Conservation (phyloP, 495 filamentous ascomycete species). For the Filosporella fistucella region DNA sequence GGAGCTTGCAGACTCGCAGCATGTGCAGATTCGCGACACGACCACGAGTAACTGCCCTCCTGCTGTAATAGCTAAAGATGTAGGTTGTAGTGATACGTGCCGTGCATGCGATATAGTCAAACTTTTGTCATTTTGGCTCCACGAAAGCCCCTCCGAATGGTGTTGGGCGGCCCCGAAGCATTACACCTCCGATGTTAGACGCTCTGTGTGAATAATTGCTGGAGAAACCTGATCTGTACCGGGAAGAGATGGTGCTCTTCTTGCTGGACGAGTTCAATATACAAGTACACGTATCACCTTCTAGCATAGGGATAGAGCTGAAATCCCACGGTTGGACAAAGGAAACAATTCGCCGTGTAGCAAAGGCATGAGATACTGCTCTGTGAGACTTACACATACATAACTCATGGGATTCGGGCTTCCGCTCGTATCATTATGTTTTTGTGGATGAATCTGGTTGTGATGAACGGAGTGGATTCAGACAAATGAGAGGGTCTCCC, state of each 20-base stretch:
- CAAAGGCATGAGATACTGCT: conserved; percentile 29
- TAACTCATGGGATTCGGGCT: conserved; percentile 29
- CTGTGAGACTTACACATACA: conserved; percentile 32
- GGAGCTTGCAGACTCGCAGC: conserved; percentile 18
- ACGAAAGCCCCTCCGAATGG: conserved; percentile 18
- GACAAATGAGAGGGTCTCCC: conserved; percentile 30
- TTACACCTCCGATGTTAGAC: conserved; percentile 20
- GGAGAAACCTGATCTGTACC: conserved; percentile 30
- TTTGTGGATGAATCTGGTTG: conserved; percentile 32
- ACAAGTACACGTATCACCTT: conserved; percentile 20
- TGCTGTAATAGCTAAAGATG: conserved; percentile 17
- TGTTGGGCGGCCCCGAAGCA: conserved; percentile 7
- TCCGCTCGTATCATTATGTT: conserved; percentile 27
- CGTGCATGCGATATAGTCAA: conserved; percentile 12
- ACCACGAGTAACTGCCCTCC: conserved; percentile 11
- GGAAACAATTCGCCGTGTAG: conserved; percentile 28
- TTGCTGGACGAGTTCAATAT: conserved; percentile 30
- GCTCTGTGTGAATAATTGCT: conserved; percentile 28
- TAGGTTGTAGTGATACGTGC: conserved; percentile 14
- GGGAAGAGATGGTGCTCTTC: conserved; percentile 31
- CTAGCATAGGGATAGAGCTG: conserved; percentile 25
- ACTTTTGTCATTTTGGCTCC: conserved; percentile 13
- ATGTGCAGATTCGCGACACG: conserved; percentile 19
- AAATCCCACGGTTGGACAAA: conserved; percentile 24
- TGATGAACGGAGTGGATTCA: conserved; percentile 28